Evolutionary conservation across 1,139 yeast species (phyloP), one percentile per base, ranked within the genome.

Genomic region (Yamadazyma friedrichii): DNA sequence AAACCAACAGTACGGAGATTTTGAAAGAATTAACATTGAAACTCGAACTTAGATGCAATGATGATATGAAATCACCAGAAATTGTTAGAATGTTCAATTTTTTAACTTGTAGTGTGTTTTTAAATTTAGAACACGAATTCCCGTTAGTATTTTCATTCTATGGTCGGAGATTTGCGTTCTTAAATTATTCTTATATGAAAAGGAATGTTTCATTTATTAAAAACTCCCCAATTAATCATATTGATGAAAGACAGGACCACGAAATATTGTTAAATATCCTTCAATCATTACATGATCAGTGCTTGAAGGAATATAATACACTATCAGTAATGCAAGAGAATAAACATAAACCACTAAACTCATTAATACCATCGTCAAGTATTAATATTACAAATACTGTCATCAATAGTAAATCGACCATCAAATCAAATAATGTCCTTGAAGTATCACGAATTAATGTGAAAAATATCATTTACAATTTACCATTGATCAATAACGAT

Each of bases 101-200:
- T 42, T 50, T 62, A 37, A 44, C 67, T 35, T 45, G 51, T 3
- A 61, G 70, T 1, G 52, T 67, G 48, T 34, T 64, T 6, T 13
- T 69, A 17, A 51, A 63, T 15, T 48, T 65, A 22, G 76, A 70
- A 46, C 43, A 39, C 32, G 40, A 42, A 33, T 60, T 50, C 36
- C 77, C 77, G 1, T 54, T 67, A 12, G 59, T 66, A 2, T 69
- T 70, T 42, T 67, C 74, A n/a, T 53, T 50, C 22, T 57, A 61
- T 42, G 73, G 73, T 1, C 51, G 75, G 26, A 52, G 48, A 13
- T 48, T 58, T 25, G 54, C 69, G 36, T 45, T 46, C 28, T 41
- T 55, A 22, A 67, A 66, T 49, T 60, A 63, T 49, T 45, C 44
- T 12, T 49, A 53, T 49, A 35, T 48, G 13, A 42, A 42, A 15